Percentiles rank a stretch among this genome's conserved stretches.
Conservation (phyloP, 2,329 filamentous ascomycete genomes). For the Chalaropsis ovoidea region DNA sequence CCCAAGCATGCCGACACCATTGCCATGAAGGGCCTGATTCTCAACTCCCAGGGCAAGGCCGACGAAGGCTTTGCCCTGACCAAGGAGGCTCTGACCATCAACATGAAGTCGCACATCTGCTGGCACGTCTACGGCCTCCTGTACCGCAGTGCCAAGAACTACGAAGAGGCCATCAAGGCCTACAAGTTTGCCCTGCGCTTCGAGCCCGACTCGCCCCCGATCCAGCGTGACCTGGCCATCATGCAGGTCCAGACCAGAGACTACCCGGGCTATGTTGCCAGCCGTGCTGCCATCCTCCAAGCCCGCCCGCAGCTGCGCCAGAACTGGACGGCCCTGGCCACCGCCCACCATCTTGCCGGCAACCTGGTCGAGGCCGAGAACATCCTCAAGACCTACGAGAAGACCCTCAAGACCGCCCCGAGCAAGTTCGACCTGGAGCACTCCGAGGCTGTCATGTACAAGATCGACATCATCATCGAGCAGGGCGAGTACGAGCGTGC, state of each 20-base stretch:
- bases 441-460: slow-evolving; percentile 88
- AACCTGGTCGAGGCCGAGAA: slow-evolving; percentile 80
- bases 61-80: slow-evolving; percentile 90
- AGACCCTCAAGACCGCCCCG: slow-evolving; percentile 74
- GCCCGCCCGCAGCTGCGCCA: slow-evolving; percentile 70
- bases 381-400: slow-evolving; percentile 83
- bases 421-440: slow-evolving; percentile 76
- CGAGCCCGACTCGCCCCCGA: slow-evolving; percentile 89
- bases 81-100: slow-evolving; percentile 82
- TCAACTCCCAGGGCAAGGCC: slow-evolving; percentile 83
- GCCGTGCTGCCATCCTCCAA: slow-evolving; percentile 77
- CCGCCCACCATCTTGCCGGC: slow-evolving; percentile 84
- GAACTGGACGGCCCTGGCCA: slow-evolving; percentile 95
- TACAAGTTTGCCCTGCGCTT: slow-evolving; percentile 92
- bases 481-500: slow-evolving; percentile 73
- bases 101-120: slow-evolving; percentile 99
- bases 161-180: slow-evolving; percentile 96
- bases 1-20: slow-evolving; percentile 96
- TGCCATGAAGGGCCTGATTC: slow-evolving; percentile 96
- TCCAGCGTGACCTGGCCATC: slow-evolving; percentile 84
- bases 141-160: slow-evolving; percentile 91
- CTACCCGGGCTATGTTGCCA: slow-evolving; percentile 86
- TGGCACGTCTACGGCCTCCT: slow-evolving; percentile 98
- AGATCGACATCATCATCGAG: slow-evolving; percentile 89
- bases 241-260: slow-evolving; percentile 95